These are phyloP conservation scores for Xylariaceae sp. DNA, from an alignment of 2,329 filamentous ascomycete species.

Conservation along the genomic window DNA sequence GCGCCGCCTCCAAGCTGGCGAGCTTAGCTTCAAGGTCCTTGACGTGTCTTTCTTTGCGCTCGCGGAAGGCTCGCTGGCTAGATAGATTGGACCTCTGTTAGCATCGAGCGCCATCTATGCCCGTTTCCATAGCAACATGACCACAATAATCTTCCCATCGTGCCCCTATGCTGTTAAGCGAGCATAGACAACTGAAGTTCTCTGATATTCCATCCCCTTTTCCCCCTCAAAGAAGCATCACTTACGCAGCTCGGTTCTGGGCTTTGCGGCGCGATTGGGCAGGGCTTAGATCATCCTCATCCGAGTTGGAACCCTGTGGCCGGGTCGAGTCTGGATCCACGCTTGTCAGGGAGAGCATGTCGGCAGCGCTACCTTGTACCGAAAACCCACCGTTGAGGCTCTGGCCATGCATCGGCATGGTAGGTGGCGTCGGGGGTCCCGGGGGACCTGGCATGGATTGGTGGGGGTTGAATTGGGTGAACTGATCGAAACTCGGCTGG, in stretches of 20 bases:
- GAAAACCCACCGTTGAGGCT: slow-evolving; percentile 22
- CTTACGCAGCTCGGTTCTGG: slow-evolving; percentile 58
- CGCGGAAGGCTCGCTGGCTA: slow-evolving; percentile 92
- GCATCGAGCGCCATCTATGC: background rate
- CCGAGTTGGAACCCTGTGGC: slow-evolving; percentile 46
- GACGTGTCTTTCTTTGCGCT: slow-evolving; percentile 91
- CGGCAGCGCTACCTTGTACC: slow-evolving; percentile 27
- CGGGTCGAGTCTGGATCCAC: slow-evolving; percentile 38
- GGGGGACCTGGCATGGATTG: slow-evolving; percentile 43
- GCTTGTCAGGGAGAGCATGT: slow-evolving; percentile 35
- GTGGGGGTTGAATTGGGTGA: slow-evolving; percentile 39
- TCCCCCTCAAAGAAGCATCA: slow-evolving; percentile 22
- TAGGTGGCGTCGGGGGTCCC: slow-evolving; percentile 50
- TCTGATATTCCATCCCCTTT: background rate
- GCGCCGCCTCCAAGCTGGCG: slow-evolving; percentile 66
- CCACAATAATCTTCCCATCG: background rate
- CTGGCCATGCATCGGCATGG: slow-evolving; percentile 33
- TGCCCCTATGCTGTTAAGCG: background rate
- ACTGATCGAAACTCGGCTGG: slow-evolving; percentile 42
- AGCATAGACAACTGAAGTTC: background rate
- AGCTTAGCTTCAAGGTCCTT: slow-evolving; percentile 89
- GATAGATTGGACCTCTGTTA: slow-evolving; percentile 1
- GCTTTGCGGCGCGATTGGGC: slow-evolving; percentile 56
- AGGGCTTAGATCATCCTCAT: slow-evolving; percentile 51
- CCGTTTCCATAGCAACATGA: background rate